Conservation (phyloP, 495 filamentous ascomycete genomes). For the Penicillium pancosmium region DNA sequence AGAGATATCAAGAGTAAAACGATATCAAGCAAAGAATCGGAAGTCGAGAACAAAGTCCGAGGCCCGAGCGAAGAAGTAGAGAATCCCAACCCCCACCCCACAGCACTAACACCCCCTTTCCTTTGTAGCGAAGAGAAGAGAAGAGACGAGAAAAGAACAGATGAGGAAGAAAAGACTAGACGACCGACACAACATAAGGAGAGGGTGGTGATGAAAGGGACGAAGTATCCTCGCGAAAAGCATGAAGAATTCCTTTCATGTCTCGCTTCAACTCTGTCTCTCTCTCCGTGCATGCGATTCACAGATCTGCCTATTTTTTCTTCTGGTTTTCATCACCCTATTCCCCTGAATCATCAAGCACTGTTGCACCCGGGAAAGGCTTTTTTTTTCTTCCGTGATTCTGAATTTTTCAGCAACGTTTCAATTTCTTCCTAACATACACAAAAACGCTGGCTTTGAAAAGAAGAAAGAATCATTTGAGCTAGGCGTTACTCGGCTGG, state of each 20-base stretch:
- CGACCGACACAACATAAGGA: not conserved
- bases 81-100: not conserved
- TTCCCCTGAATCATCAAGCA: too few relatives aligned
- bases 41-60: not conserved
- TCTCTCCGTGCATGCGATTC: too few relatives aligned
- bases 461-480: too few relatives aligned
- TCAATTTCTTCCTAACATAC: not conserved
- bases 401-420: too few relatives aligned
- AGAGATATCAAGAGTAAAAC: slow-evolving; percentile 1
- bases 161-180: not conserved
- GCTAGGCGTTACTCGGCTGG: slow-evolving; percentile 35
- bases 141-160: not conserved
- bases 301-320: too few relatives aligned
- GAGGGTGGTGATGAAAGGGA: not conserved
- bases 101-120: not conserved
- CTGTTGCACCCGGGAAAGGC: too few relatives aligned
- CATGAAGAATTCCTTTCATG: too few relatives aligned
- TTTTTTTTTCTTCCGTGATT: too few relatives aligned
- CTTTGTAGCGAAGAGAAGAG: not conserved
- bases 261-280: too few relatives aligned
- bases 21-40: not conserved
- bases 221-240: too few relatives aligned
- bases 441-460: too few relatives aligned
- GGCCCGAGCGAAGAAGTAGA: not conserved
- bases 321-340: too few relatives aligned